Evolutionary conservation across 2,329 filamentous ascomycete genomes (phyloP).

Genomic region (Pyrenophora tritici-repentis): DNA sequence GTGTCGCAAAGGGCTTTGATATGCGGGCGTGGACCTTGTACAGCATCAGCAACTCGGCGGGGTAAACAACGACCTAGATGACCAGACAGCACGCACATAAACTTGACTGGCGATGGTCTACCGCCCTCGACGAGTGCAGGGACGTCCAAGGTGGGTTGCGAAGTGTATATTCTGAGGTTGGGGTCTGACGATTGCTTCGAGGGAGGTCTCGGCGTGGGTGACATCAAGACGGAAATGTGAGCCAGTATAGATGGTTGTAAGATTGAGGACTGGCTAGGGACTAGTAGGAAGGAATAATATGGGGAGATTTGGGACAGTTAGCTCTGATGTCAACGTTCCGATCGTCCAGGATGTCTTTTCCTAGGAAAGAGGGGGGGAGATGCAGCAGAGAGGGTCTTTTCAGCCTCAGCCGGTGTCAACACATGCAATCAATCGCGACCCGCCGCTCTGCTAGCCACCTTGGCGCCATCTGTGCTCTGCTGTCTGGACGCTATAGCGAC

Average conservation of each 20-base stretch:
- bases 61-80: slow-evolving; percentile 17
- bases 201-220: slow-evolving; percentile 23
- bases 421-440: background rate
- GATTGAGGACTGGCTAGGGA: slow-evolving; percentile 9
- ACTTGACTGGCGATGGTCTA: slow-evolving; percentile 54
- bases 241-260: slow-evolving; percentile 1
- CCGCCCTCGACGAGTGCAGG: slow-evolving; percentile 45
- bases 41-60: slow-evolving; percentile 33
- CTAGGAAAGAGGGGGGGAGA: background rate
- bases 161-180: slow-evolving; percentile 48
- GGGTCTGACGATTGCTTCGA: slow-evolving; percentile 26
- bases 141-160: slow-evolving; percentile 56
- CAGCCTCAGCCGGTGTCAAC: slow-evolving; percentile 16
- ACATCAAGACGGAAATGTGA: slow-evolving; percentile 13
- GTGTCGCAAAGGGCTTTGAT: slow-evolving; percentile 68
- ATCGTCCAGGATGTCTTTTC: slow-evolving; percentile 10
- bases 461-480: background rate
- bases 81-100: slow-evolving; percentile 50
- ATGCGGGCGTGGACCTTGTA: slow-evolving; percentile 61
- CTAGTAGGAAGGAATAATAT: slow-evolving; percentile 23
- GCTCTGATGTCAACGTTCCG: slow-evolving; percentile 8
- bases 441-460: background rate
- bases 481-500: background rate
- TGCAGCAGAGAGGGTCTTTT: slow-evolving; percentile 18
- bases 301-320: slow-evolving; percentile 13